Evolutionary conservation across 148 eudicot genomes (phyloP).

Genomic region (Mesembryanthemum crystallinum): DNA sequence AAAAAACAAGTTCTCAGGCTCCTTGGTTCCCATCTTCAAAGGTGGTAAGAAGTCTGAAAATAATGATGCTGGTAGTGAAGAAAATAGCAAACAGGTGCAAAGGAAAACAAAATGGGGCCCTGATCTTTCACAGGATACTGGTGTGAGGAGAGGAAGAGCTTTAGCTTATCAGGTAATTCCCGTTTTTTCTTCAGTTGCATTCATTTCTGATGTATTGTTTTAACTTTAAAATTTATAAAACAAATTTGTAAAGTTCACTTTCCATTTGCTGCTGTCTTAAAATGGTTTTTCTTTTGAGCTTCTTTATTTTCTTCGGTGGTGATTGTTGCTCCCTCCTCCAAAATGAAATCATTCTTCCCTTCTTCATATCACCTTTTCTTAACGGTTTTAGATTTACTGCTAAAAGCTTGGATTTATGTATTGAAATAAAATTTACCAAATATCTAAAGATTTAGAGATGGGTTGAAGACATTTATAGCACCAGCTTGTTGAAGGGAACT

Average conservation of each 20-base stretch:
- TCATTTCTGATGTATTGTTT: background rate
- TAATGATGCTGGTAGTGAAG: conserved; percentile 46
- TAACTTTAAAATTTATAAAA: background rate
- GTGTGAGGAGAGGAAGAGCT: conserved; percentile 75
- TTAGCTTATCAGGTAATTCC: conserved; percentile 80
- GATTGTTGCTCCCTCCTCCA: background rate
- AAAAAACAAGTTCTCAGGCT: conserved; percentile 91
- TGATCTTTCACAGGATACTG: conserved; percentile 71
- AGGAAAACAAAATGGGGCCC: conserved; percentile 96
- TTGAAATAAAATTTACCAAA: conserved; percentile 1
- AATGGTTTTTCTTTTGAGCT: background rate
- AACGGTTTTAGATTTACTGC: background rate
- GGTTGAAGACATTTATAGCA: conserved; percentile 32
- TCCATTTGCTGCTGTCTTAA: background rate
- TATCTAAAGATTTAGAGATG: conserved; percentile 16
- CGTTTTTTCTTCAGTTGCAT: conserved; percentile 5
- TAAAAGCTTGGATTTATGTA: background rate
- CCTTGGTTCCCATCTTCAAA: conserved; percentile 66
- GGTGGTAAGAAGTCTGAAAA: conserved; percentile 58
- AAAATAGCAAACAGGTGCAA: conserved; percentile 49
- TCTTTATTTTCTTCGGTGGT: conserved; percentile 6
- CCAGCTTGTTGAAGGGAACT: conserved; percentile 24
- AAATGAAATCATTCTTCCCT: background rate
- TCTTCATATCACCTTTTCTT: background rate
- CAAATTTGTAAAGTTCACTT: background rate